Base-by-base conservation (phyloP, 2,329 filamentous ascomycete genomes). In the Diaporthe capsici region DNA sequence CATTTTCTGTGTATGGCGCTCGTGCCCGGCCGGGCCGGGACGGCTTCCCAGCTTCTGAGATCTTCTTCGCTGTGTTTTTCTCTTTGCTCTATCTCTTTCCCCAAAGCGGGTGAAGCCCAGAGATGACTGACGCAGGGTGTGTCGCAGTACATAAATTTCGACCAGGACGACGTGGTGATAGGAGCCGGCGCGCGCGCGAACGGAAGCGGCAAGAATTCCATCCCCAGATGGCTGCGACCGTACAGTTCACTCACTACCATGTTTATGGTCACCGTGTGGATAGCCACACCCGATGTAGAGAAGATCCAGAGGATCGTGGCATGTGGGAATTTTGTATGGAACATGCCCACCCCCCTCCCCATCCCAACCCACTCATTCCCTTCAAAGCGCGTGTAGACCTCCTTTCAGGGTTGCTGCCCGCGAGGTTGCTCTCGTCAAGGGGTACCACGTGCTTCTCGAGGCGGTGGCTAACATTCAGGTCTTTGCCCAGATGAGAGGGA, bases 81-180 rank as follows among this genome's bases (percentile, higher is more conserved):
- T 39, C 44, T 17, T 10, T 39, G 63, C 20, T n/a, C 12, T 37
- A 2, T 12, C 10, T 3, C 25, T 8, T 7, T 3, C 20, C 25
- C 37, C 37, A 4, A 12, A 51, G 22, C 2, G 9, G 31, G 31
- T 31, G 25, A 31, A 15, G 58, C 13, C 20, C 10, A 5, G 10
- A 8, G 13, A 2, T 13, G 15, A 31, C 49, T 55, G 49, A 70
- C 22, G n/a, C 17, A 25, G 5, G 20, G 49, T 70, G 17, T 31
- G 0, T 55, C 4, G 49, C 65, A 70, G 65, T 70, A 70, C 34
- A 70, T 70, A 7, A 70, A 55, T 15, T 70, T 70, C 49, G 65
- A 70, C 65, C 65, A 55, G n/a, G 65, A 70, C 28, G 65, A 55
- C 49, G 15, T 70, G 25, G 65, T 70, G 49, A 17, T 70, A 7